Conservation (phyloP, 2,329 filamentous ascomycete species). For the Penicillium sp. region DNA sequence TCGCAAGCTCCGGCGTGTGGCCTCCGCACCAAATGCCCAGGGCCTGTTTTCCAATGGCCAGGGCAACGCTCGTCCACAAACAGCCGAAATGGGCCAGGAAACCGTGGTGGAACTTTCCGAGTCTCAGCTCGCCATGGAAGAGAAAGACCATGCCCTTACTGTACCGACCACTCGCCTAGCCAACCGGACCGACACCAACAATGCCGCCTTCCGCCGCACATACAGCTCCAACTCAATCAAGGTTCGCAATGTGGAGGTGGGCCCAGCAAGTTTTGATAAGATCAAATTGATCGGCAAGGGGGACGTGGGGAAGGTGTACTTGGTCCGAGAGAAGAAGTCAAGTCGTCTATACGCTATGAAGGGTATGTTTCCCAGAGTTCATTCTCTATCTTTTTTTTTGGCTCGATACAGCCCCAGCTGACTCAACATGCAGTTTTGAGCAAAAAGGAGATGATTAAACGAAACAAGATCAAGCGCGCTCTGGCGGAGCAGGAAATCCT, state of each 20-base stretch:
- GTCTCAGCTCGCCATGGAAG: conserved; percentile 44
- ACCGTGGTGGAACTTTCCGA: conserved; percentile 59
- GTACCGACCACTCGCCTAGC: conserved; percentile 42
- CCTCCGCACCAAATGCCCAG: conserved; percentile 94
- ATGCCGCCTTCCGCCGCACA: conserved; percentile 78
- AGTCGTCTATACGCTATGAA: conserved; percentile 96
- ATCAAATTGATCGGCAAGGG: conserved; percentile 99
- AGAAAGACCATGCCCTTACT: conserved; percentile 24
- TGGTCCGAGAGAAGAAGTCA: conserved; percentile 97
- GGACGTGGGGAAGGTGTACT: conserved; percentile 95
- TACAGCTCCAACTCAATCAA: conserved; percentile 99
- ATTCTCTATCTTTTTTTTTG: no score
- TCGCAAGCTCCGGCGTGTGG: conserved; percentile 84
- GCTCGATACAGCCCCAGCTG: no score
- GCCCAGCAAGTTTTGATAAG: conserved; percentile 95
- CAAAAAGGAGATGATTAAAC: conserved; percentile 99
- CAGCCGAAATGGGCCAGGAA: conserved; percentile 80
- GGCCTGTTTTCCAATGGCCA: conserved; percentile 68
- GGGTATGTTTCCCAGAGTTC: conserved; percentile 51
- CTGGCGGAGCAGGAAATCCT: conserved; percentile 96
- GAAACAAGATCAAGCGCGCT: conserved; percentile 99
- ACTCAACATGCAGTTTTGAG: conserved; percentile 63
- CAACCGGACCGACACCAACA: conserved; percentile 59
- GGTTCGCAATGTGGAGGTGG: conserved; percentile 92
- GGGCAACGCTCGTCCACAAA: conserved; percentile 65